These are phyloP conservation scores for Apiospora koreana DNA, from an alignment of 2,329 filamentous ascomycete genomes.

Conservation along the genomic window DNA sequence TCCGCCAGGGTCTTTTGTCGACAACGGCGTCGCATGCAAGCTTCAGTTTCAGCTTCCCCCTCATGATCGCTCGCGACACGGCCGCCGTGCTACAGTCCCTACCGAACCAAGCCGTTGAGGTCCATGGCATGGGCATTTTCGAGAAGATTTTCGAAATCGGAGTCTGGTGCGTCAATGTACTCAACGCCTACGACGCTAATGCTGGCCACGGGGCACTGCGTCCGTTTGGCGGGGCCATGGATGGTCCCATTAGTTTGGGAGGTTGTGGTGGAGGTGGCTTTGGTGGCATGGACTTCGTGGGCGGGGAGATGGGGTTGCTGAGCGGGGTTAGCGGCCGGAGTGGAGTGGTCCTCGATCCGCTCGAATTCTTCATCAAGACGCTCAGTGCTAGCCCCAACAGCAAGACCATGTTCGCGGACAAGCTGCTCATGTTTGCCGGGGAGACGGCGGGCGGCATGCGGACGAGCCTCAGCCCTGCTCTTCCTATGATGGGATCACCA, in stretches of 20 bases:
- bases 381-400: conserved; percentile 46
- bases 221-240: conserved; percentile 24
- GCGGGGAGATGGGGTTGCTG: conserved; percentile 31
- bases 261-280: not conserved
- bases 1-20: conserved; percentile 64
- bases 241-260: conserved; percentile 16
- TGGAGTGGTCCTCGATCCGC: conserved; percentile 39
- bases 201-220: conserved; percentile 17
- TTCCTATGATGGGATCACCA: conserved; percentile 13
- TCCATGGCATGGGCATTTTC: conserved; percentile 51
- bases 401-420: conserved; percentile 43
- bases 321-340: conserved; percentile 30
- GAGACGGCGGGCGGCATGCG: conserved; percentile 40
- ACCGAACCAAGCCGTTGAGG: conserved; percentile 43
- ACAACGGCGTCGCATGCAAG: conserved; percentile 58
- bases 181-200: conserved; percentile 36
- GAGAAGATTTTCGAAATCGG: conserved; percentile 53
- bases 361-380: conserved; percentile 46
- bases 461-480: conserved; percentile 34
- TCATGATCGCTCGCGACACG: conserved; percentile 62
- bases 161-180: conserved; percentile 45
- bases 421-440: conserved; percentile 42
- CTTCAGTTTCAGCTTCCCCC: conserved; percentile 62
- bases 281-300: conserved; percentile 33
- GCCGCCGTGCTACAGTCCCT: conserved; percentile 44